Base-by-base conservation (phyloP, 495 filamentous ascomycete genomes). In the Haplographium delicatum region DNA sequence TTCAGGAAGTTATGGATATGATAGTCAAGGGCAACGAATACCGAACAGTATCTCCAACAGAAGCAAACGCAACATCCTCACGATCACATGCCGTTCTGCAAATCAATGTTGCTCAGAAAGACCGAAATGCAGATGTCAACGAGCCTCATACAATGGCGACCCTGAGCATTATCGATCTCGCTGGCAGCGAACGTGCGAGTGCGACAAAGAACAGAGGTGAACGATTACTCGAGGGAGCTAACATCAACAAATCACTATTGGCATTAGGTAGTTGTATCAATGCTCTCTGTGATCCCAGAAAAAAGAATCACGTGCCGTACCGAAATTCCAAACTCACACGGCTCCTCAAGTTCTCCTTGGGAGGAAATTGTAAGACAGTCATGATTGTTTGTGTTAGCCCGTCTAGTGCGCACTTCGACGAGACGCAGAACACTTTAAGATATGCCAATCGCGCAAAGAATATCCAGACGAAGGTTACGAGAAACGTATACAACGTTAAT, bases 381-480 rank as follows among this genome's bases (percentile, higher is more conserved):
- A 99, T 99, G 93, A 99, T 99, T 60, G 93, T 99, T 26, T 99
- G 93, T 61, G 89, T 97, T 44, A 95, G 89, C 60, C 93, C 93
- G 11, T 96, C 90, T 6, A 97, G 93, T 63, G 84, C 86, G 33
- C 93, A 99, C 67, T 99, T 94, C 62, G 93, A 99, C 62, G 93
- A 99, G 62, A 99, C 93, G 0, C 93, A 99, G 57, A 99, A 99
- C 61, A 99, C 93, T 2, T 72, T 99, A 13, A 88, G 95, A 58
- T 99, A 99, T 65, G 93, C 93, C 46, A 96, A 99, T 66, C 75
- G 93, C 52, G 93, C 93, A 19, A 99, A 99, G 78, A 99, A 99
- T 63, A 99, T 99, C 62, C 95, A 99, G 72, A 99, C 93, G 18
- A 99, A 99, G 73, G 88, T 96, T 31, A 96, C 93, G 16, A 80